These are phyloP conservation scores for Silene coronaria DNA, from an alignment of 179 eudicot genomes.

Conservation along the genomic window DNA sequence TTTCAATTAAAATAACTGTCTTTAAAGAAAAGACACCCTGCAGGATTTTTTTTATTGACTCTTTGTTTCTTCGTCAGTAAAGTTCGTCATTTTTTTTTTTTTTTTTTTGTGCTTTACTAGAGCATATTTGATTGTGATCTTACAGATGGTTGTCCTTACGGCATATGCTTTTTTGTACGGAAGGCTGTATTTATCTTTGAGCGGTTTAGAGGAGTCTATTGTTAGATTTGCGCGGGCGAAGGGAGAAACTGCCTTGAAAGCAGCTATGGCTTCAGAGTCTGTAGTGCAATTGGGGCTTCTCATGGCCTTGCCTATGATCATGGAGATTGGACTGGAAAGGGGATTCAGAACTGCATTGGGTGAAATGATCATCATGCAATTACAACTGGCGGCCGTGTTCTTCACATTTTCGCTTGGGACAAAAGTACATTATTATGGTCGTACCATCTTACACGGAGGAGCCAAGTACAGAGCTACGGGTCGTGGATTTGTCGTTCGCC, in stretches of 20 bases:
- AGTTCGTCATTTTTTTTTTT: background rate
- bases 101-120: conserved; percentile 15
- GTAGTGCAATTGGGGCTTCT: conserved; percentile 75
- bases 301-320: conserved; percentile 89
- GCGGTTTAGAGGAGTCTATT: conserved; percentile 78
- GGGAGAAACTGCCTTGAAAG: conserved; percentile 59
- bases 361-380: conserved; percentile 77
- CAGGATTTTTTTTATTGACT: background rate
- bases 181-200: conserved; percentile 67
- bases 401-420: conserved; percentile 95
- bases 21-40: background rate
- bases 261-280: conserved; percentile 83
- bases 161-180: conserved; percentile 85
- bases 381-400: conserved; percentile 81
- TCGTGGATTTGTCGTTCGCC: conserved; percentile 95
- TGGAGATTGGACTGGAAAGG: conserved; percentile 88
- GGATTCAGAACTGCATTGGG: conserved; percentile 86
- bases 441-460: conserved; percentile 94
- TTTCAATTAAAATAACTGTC: background rate
- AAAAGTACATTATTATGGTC: conserved; percentile 80
- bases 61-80: background rate
- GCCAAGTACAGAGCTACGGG: conserved; percentile 97
- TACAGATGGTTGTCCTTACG: conserved; percentile 80
- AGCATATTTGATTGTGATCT: conserved; percentile 13
- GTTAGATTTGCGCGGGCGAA: conserved; percentile 53